These are phyloP conservation scores for Amaranthus cruentus DNA, from an alignment of 148 eudicot species.

Conservation along the genomic window DNA sequence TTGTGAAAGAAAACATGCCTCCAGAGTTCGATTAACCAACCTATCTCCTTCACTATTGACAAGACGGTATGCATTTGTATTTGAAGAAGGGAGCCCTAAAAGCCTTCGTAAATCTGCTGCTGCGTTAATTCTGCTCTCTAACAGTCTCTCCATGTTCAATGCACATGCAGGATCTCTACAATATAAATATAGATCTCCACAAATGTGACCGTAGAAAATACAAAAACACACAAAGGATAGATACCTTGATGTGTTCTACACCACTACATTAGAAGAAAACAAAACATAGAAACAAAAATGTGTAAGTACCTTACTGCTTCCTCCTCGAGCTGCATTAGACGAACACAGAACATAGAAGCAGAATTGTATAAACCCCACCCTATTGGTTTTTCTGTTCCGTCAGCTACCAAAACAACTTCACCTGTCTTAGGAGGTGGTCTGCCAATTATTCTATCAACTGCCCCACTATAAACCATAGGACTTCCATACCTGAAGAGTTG, in stretches of 20 bases:
- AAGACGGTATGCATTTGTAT: conserved; percentile 89
- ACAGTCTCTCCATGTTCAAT: conserved; percentile 65
- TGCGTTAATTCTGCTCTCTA: conserved; percentile 54
- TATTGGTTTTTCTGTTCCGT: conserved; percentile 77
- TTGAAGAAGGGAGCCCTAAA: conserved; percentile 66
- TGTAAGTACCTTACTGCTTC: conserved; percentile 53
- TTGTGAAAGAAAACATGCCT: not conserved
- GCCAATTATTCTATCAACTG: conserved; percentile 89
- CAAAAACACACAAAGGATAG: not conserved
- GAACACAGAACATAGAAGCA: conserved; percentile 85
- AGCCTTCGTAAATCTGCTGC: conserved; percentile 56
- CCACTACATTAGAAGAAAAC: no score
- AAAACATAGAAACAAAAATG: no score
- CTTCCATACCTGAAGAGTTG: conserved; percentile 84
- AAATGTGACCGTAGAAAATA: not conserved
- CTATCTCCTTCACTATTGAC: conserved; percentile 97
- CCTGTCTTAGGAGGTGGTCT: conserved; percentile 89
- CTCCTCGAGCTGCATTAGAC: conserved; percentile 90
- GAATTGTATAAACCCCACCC: conserved; percentile 97
- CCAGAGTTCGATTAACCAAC: conserved; percentile 24
- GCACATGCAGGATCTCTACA: conserved; percentile 75
- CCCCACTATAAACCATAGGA: conserved; percentile 95
- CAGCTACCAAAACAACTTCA: conserved; percentile 81
- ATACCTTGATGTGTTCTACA: conserved; percentile 30
- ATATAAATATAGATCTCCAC: conserved; percentile 8